These are phyloP conservation scores for Coemansia sp. DNA, from an alignment of 192 early-diverging fungal genomes.

Conservation along the genomic window DNA sequence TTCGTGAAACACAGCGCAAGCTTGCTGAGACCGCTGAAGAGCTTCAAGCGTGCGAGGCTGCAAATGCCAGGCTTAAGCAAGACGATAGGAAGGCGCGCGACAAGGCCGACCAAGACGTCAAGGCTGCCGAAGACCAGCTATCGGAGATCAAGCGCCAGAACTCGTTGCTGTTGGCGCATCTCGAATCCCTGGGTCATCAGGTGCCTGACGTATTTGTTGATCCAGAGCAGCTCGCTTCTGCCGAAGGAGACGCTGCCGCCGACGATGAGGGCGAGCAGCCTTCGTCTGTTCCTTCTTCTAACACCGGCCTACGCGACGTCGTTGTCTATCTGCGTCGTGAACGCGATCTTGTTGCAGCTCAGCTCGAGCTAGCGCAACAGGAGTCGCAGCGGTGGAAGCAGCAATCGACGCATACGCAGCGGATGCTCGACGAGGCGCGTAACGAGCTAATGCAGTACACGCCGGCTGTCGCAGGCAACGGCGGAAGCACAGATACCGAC, in stretches of 20 bases:
- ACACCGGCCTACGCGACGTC: conserved; percentile 59
- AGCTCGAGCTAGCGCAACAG: conserved; percentile 67
- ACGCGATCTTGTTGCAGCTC: conserved; percentile 70
- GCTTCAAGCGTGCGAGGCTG: conserved; percentile 16
- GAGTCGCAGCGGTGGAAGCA: conserved; percentile 67
- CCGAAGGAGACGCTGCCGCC: not conserved
- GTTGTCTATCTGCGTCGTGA: conserved; percentile 72
- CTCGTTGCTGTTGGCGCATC: conserved; percentile 70
- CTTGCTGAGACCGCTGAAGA: conserved; percentile 26
- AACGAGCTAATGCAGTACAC: conserved; percentile 55
- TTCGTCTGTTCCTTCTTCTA: conserved; percentile 2
- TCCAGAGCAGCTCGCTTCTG: conserved; percentile 30
- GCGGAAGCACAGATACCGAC: not conserved
- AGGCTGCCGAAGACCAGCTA: conserved; percentile 57
- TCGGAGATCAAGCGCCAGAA: conserved; percentile 69
- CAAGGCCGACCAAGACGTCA: conserved; percentile 20
- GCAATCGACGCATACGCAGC: conserved; percentile 66
- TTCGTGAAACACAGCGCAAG: conserved; percentile 26
- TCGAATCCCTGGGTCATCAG: conserved; percentile 63
- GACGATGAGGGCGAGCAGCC: not conserved
- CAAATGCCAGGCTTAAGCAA: conserved; percentile 23
- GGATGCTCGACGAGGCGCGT: conserved; percentile 69
- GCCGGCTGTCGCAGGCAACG: conserved; percentile 2
- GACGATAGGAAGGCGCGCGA: conserved; percentile 28
- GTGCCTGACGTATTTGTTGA: conserved; percentile 39